Evolutionary conservation across 768 basidiomycete species (phyloP).

Genomic region (Strobilomyces dryophilus): DNA sequence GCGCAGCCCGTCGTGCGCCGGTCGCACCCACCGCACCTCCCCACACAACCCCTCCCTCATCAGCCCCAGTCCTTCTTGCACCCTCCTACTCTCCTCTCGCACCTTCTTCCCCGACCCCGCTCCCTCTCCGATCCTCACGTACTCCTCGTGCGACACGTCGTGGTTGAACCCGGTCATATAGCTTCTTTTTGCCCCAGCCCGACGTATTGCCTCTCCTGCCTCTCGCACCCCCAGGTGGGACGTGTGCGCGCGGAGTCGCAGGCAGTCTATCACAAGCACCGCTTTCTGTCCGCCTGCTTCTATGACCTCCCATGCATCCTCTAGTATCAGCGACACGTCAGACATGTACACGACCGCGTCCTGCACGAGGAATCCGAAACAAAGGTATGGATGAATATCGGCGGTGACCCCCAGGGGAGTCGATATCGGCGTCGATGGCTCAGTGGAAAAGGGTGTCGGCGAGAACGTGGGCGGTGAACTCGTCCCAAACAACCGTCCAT

Average conservation of each 20-base stretch:
- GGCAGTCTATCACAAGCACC: slow-evolving; percentile 73
- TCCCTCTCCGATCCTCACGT: slow-evolving; percentile 56
- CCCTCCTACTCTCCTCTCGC: slow-evolving; percentile 30
- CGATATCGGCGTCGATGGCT: slow-evolving; percentile 34
- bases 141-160: slow-evolving; percentile 76
- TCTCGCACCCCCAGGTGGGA: slow-evolving; percentile 78
- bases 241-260: slow-evolving; percentile 60
- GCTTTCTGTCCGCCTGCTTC: slow-evolving; percentile 30
- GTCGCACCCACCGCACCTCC: slow-evolving; percentile 55
- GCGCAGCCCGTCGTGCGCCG: slow-evolving; percentile 71
- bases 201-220: slow-evolving; percentile 51
- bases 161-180: slow-evolving; percentile 78
- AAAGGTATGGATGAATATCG: slow-evolving; percentile 53
- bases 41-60: slow-evolving; percentile 47
- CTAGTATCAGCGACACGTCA: slow-evolving; percentile 79
- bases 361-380: slow-evolving; percentile 68
- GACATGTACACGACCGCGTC: slow-evolving; percentile 71
- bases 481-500: slow-evolving; percentile 60
- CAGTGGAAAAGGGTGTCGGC: slow-evolving; percentile 38
- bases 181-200: slow-evolving; percentile 55
- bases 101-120: slow-evolving; percentile 31
- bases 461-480: slow-evolving; percentile 35
- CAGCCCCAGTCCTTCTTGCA: slow-evolving; percentile 41
- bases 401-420: slow-evolving; percentile 6
- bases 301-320: slow-evolving; percentile 59